These are phyloP conservation scores for Moniliophthora roreri DNA, from an alignment of 1,284 basidiomycete genomes.

Conservation along the genomic window DNA sequence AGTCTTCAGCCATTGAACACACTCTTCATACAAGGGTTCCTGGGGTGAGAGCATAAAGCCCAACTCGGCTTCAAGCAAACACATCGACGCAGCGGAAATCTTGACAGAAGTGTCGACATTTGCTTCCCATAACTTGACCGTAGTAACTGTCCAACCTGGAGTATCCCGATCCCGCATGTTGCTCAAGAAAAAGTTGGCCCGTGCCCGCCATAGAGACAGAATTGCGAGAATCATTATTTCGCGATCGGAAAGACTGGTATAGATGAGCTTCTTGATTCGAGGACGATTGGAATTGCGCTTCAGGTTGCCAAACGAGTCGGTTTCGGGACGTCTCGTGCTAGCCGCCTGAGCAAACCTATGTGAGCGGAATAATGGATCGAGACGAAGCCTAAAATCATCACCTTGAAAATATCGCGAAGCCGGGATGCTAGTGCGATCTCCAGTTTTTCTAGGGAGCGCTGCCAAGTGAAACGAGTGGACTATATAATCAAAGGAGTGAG, in stretches of 20 bases:
- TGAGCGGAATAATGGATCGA: constrained; percentile 8
- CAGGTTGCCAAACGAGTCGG: constrained; percentile 54
- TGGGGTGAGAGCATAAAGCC: constrained; percentile 40
- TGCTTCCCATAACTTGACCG: constrained; percentile 57
- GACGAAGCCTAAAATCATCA: constrained; percentile 26
- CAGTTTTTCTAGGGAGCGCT: constrained; percentile 49
- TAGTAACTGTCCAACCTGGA: constrained; percentile 43
- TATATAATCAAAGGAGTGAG: constrained; percentile 26
- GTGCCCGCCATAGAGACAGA: constrained; percentile 64
- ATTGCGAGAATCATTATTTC: constrained; percentile 68
- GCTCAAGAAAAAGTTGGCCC: constrained; percentile 50
- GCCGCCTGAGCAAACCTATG: constrained; percentile 36
- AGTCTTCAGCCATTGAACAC: constrained; percentile 33
- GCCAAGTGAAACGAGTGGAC: constrained; percentile 59
- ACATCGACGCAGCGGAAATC: constrained; percentile 50
- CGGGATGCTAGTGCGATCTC: constrained; percentile 45
- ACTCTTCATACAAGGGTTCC: constrained; percentile 18
- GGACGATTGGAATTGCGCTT: constrained; percentile 58
- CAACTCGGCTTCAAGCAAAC: constrained; percentile 45
- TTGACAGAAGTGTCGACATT: constrained; percentile 66
- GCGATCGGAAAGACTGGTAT: constrained; percentile 58
- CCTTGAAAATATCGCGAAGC: constrained; percentile 56
- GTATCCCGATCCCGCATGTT: constrained; percentile 32
- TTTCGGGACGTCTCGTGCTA: constrained; percentile 50
- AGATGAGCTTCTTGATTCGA: constrained; percentile 49